Evolutionary conservation across 805 yeast species (phyloP), one percentile per base, ranked within the genome.

Genomic region (Candida montana): DNA sequence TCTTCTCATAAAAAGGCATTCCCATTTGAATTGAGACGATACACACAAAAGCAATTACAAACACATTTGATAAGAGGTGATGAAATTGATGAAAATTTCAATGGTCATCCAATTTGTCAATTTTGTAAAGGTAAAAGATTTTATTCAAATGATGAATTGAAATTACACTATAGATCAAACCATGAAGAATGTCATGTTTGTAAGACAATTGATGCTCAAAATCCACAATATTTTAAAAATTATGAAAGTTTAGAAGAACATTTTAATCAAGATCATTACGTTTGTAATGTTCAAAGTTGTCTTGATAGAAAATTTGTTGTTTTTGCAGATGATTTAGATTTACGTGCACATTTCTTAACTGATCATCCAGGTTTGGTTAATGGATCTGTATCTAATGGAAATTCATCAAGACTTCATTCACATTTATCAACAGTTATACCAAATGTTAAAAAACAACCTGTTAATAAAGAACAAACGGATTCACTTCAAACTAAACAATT

Each of bases 131-230:
- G 79, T 2, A 73, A 68, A 50, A 64, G 95, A 43, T 90, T 86
- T 59, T 93, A 93, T 58, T 86, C 95, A 0, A 86, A 79, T 31
- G 96, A 91, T 58, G 98, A 90, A 58, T 69, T 89, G 52, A 79
- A 77, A 49, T 62, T 79, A 26, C 99, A 93, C 62, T 74, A 90
- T 65, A 71, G 95, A 50, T 83, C 85, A 46, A 67, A 67, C 37
- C 99, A 93, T 61, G 96, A 90, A 58, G 78, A 81, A 50, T 93
- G 99, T 61, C 86, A 81, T 53, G 79, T 93, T 26, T 93, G 99
- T 65, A 95, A 89, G 51, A 81, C 76, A 57, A 60, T 72, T 3
- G 73, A 79, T 52, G 67, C 80, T 1, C 60, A 74, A 13, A 64
- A 68, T 21, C 95, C 95, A 1, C 81, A 77, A 50, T 89, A 85